Conservation (phyloP, 768 basidiomycete species). For the Pleurotus citrinopileatus region DNA sequence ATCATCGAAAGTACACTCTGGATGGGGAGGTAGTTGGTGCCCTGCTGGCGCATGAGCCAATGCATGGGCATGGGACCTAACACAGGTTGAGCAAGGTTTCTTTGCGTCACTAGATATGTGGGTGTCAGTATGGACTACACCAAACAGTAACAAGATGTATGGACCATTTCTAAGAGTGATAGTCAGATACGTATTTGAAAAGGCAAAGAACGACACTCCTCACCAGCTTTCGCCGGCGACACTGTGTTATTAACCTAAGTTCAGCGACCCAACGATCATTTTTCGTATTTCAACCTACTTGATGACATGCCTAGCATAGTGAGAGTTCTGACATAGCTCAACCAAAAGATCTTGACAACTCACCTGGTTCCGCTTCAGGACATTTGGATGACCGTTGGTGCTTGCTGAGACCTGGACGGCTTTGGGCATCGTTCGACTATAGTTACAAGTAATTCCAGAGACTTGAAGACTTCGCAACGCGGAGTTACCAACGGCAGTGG, state of each 20-base stretch:
- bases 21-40: conserved; percentile 46
- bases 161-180: conserved; percentile 56
- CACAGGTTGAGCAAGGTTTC: conserved; percentile 74
- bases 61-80: conserved; percentile 72
- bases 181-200: conserved; percentile 15
- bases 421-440: conserved; percentile 35
- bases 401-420: conserved; percentile 22
- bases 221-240: conserved; percentile 72
- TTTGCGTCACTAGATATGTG: conserved; percentile 58
- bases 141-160: conserved; percentile 1
- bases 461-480: not conserved
- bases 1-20: conserved; percentile 80
- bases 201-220: conserved; percentile 20
- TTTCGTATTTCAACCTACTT: conserved; percentile 30
- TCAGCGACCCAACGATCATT: conserved; percentile 15
- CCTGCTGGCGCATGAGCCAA: conserved; percentile 60
- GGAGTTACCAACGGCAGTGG: no score
- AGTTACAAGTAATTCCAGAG: not conserved
- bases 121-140: conserved; percentile 9
- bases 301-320: conserved; percentile 47
- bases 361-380: conserved; percentile 53
- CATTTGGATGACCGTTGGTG: conserved; percentile 37
- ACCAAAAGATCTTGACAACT: conserved; percentile 12
- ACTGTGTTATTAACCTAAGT: conserved; percentile 36
- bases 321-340: not conserved